Evolutionary conservation across 2,329 filamentous ascomycete species (phyloP), one percentile per base, ranked within the genome.

Genomic region (Neofusicoccum laricinum): DNA sequence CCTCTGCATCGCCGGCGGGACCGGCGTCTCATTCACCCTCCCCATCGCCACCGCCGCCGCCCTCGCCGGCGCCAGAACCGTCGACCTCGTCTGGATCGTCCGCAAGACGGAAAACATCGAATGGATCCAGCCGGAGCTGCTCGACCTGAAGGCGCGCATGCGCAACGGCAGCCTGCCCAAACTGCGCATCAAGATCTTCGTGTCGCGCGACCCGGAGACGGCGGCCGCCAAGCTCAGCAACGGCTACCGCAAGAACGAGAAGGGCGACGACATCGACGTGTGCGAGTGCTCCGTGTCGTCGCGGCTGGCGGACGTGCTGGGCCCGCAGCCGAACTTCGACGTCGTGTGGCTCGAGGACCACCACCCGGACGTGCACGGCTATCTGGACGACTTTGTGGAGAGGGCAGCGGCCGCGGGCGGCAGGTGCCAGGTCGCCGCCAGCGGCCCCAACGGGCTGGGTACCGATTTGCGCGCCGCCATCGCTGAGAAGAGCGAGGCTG

Each of bases 21-120:
- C 75, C 2, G 75, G 75, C 40, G 75, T 77, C 57, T 71, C 75
- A 2, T 77, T 75, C 66, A 71, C 73, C n/a, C 71, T 77, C 11
- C 75, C 75, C 12, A 70, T 76, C 10, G 69, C 76, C 7, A 70
- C 74, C 0, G 69, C 71, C 46, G 68, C 74, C 14, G 70, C 71
- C n/a, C 62, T 68, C 10, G 66, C 66, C 21, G 69, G 70, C 49
- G 72, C 70, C 40, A 68, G 70, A 25, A 70, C 50, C 21, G 43
- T 76, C 30, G 70, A 72, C 7, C 69, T 77, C 12, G 68, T 77
- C 12, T 77, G 75, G 75, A 70, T 75, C 3, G 64, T 77, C 32
- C 73, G 74, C 11, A 71, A 71, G 7, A 67, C 71, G 6, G 66
- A 69, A 14, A 72, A 77, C 58, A 69, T 77, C 32, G 70, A 71